Conservation (phyloP, 2,329 filamentous ascomycete genomes). For the Phoma sp. region DNA sequence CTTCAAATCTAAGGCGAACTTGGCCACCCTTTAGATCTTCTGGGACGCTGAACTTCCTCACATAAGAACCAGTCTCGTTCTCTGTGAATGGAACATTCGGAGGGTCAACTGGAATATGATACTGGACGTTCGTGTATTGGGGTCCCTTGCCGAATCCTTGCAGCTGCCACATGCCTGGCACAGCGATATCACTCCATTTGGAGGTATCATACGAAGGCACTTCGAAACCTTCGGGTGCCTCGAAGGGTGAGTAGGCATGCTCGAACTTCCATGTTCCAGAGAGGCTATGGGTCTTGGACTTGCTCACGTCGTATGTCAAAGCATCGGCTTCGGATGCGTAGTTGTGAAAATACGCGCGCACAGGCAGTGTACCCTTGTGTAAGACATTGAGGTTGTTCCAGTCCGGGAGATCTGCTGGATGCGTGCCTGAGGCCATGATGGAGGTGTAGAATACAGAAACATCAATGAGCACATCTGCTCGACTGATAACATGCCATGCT, state of each 20-base stretch:
- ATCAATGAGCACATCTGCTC: background rate
- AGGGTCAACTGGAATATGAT: slow-evolving; percentile 70
- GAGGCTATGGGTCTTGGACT: slow-evolving; percentile 44
- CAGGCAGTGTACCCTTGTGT: slow-evolving; percentile 66
- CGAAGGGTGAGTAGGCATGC: slow-evolving; percentile 45
- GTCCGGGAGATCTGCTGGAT: slow-evolving; percentile 55
- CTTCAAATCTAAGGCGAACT: slow-evolving; percentile 72
- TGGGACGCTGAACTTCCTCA: slow-evolving; percentile 63
- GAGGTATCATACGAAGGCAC: slow-evolving; percentile 44
- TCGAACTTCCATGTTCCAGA: slow-evolving; percentile 52
- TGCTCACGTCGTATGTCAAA: slow-evolving; percentile 49
- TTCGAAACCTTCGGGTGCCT: slow-evolving; percentile 47
- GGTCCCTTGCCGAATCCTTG: slow-evolving; percentile 70
- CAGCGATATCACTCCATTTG: slow-evolving; percentile 62
- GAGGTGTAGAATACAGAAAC: slow-evolving; percentile 4
- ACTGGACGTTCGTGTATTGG: slow-evolving; percentile 74
- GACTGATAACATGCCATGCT: slow-evolving; percentile 15
- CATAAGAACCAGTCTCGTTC: slow-evolving; percentile 71
- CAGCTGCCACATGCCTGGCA: slow-evolving; percentile 74
- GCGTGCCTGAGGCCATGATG: slow-evolving; percentile 31
- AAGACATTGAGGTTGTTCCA: slow-evolving; percentile 69
- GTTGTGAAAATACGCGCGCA: slow-evolving; percentile 64
- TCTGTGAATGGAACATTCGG: slow-evolving; percentile 66
- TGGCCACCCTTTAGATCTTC: slow-evolving; percentile 59
- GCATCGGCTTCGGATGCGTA: slow-evolving; percentile 61